These are phyloP conservation scores for Rhodotorula graminis DNA, from an alignment of 768 basidiomycete genomes.

Conservation along the genomic window DNA sequence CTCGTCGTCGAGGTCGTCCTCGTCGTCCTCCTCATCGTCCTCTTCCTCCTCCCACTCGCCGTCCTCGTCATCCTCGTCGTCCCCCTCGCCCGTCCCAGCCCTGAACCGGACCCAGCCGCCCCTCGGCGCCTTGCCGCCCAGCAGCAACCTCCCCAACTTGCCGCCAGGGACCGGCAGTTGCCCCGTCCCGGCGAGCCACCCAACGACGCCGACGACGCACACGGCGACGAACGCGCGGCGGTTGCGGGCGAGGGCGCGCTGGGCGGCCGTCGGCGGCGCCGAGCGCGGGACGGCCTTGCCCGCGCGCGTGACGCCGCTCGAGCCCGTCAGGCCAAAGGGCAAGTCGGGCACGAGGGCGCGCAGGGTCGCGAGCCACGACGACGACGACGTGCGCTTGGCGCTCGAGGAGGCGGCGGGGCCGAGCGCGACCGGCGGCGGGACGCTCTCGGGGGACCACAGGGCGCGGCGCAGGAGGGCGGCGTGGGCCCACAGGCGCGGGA, in stretches of 20 bases:
- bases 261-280: not conserved
- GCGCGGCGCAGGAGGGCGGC: conserved; percentile 33
- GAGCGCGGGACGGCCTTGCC: not conserved
- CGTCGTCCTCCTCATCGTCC: not conserved
- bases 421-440: not conserved
- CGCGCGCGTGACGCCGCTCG: not conserved
- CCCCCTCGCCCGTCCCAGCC: conserved; percentile 1
- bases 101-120: not conserved
- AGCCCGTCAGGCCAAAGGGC: not conserved
- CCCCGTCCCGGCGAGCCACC: conserved; percentile 35
- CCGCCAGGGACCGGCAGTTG: conserved; percentile 28
- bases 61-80: not conserved
- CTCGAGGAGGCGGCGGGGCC: not conserved
- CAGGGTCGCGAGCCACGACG: conserved; percentile 9
- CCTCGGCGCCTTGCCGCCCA: not conserved
- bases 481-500: conserved; percentile 40
- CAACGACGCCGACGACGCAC: conserved; percentile 9
- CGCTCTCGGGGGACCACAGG: conserved; percentile 24
- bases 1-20: not conserved
- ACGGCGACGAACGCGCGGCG: conserved; percentile 19
- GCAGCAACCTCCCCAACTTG: not conserved
- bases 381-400: not conserved
- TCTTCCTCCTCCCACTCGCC: conserved; percentile 14
- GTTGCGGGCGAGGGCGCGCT: conserved; percentile 12
- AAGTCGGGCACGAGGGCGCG: conserved; percentile 22